Percentiles rank a stretch among this genome's conserved stretches.
Evolutionary conservation across 257 asterid genomes (phyloP).

Genomic region (Hygrophila difformis): DNA sequence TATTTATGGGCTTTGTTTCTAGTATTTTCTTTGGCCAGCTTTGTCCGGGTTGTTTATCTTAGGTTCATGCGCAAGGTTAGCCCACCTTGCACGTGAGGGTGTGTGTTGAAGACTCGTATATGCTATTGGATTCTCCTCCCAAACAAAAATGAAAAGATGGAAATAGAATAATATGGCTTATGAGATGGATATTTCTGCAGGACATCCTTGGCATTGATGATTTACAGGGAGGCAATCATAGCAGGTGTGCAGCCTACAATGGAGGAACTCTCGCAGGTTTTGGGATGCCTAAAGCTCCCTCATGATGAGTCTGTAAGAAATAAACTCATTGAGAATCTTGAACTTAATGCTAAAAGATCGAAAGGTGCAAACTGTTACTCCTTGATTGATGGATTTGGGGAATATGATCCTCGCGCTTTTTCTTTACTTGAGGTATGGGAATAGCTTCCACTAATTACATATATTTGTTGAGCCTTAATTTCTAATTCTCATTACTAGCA

Average conservation of each 20-base stretch:
- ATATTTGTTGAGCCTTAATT: slow-evolving; percentile 3
- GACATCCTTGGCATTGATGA: slow-evolving; percentile 86
- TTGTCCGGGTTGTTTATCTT: too few species aligned
- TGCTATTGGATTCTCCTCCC: too few species aligned
- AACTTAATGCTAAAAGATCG: slow-evolving; percentile 31
- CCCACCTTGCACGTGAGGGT: too few species aligned
- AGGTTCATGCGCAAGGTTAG: too few species aligned
- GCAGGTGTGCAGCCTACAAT: slow-evolving; percentile 67
- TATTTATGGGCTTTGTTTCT: too few species aligned
- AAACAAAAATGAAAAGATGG: neutral
- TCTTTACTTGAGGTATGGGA: slow-evolving; percentile 77
- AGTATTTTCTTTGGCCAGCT: too few species aligned
- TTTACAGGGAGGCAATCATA: slow-evolving; percentile 71
- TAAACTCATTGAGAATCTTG: slow-evolving; percentile 72
- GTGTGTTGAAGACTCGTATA: too few species aligned
- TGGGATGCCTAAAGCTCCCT: slow-evolving; percentile 90
- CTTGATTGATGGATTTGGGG: slow-evolving; percentile 90
- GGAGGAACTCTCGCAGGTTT: slow-evolving; percentile 73
- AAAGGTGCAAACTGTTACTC: slow-evolving; percentile 51
- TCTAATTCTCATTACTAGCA: slow-evolving; percentile 19
- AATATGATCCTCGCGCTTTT: slow-evolving; percentile 91
- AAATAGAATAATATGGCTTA: slow-evolving; percentile 16
- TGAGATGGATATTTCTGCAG: slow-evolving; percentile 42
- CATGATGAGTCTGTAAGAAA: slow-evolving; percentile 53
- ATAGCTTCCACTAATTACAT: slow-evolving; percentile 7